Evolutionary conservation across 2,329 filamentous ascomycete genomes (phyloP).

Genomic region (Xylaria sp.): DNA sequence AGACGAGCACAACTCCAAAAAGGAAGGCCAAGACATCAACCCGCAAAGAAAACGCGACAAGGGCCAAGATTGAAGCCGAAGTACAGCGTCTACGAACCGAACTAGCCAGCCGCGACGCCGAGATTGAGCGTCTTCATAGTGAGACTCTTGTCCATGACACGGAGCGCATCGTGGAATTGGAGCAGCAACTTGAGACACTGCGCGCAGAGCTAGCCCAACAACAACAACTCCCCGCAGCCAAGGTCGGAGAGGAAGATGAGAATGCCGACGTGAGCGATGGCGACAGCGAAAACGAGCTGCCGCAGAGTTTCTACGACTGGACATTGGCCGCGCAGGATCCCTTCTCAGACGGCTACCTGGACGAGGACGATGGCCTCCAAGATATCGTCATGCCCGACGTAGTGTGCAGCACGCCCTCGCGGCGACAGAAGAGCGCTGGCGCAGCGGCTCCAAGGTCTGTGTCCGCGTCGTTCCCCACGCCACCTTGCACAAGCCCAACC

Average conservation of each 20-base stretch:
- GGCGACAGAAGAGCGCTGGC: conserved; percentile 25
- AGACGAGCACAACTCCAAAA: conserved; percentile 57
- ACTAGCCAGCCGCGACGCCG: conserved; percentile 56
- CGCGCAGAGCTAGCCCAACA: conserved; percentile 39
- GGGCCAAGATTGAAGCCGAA: conserved; percentile 47
- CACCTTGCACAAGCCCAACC: conserved; percentile 57
- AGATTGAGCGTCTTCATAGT: conserved; percentile 59
- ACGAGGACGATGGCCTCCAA: conserved; percentile 50
- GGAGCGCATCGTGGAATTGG: conserved; percentile 45
- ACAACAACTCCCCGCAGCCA: conserved; percentile 12
- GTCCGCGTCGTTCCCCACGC: conserved; percentile 57
- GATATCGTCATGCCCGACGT: conserved; percentile 58
- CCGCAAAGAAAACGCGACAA: conserved; percentile 39
- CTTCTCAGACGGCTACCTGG: conserved; percentile 51
- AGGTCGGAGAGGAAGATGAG: conserved; percentile 10
- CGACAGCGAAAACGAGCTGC: conserved; percentile 6
- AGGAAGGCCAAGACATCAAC: conserved; percentile 48
- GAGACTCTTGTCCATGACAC: conserved; percentile 55
- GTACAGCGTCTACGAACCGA: conserved; percentile 55
- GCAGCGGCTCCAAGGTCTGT: neutral
- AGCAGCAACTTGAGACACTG: conserved; percentile 44
- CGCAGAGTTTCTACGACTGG: conserved; percentile 51
- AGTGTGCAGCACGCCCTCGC: conserved; percentile 57
- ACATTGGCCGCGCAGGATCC: conserved; percentile 56
- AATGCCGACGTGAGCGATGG: neutral